Percentiles rank a stretch among this genome's conserved stretches.
phyloP scores from a whole-genome alignment of 1,284 basidiomycete genomes.

The Testicularia cyperi region DNA sequence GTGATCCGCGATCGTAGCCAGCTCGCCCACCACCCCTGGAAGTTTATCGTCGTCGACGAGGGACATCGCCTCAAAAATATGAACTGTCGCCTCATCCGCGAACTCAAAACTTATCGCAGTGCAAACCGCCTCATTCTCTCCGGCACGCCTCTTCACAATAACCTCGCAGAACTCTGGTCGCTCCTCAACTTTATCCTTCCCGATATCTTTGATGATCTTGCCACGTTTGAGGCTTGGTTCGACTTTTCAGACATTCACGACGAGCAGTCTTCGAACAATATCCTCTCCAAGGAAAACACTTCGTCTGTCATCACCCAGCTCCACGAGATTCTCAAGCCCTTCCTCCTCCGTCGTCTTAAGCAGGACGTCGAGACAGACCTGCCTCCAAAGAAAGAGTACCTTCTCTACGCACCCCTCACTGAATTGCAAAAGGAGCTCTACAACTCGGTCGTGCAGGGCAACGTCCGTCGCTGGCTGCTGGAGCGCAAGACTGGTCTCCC shows the following conservation, averaged over 20 bases:
- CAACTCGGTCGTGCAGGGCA: constrained; percentile 64
- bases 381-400: constrained; percentile 64
- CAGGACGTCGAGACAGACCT: constrained; percentile 51
- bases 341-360: constrained; percentile 54
- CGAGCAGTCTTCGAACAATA: constrained; percentile 17
- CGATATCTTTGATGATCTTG: constrained; percentile 80
- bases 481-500: constrained; percentile 47
- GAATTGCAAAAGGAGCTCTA: constrained; percentile 79
- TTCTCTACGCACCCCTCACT: constrained; percentile 86
- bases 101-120: constrained; percentile 82
- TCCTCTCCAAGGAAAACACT: constrained; percentile 66
- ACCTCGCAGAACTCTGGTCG: constrained; percentile 89
- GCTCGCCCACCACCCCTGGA: constrained; percentile 60
- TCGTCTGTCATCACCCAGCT: constrained; percentile 61
- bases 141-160: constrained; percentile 94
- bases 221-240: constrained; percentile 83
- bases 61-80: constrained; percentile 92
- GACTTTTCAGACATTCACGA: constrained; percentile 41
- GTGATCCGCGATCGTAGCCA: constrained; percentile 66
- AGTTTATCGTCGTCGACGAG: constrained; percentile 93
- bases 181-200: constrained; percentile 75
- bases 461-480: constrained; percentile 49
- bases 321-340: constrained; percentile 57
- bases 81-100: constrained; percentile 82
- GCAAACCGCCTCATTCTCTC: constrained; percentile 89